These are phyloP conservation scores for Triticum aestivum DNA, from an alignment of 176 grass and related monocot genomes.

Conservation along the genomic window DNA sequence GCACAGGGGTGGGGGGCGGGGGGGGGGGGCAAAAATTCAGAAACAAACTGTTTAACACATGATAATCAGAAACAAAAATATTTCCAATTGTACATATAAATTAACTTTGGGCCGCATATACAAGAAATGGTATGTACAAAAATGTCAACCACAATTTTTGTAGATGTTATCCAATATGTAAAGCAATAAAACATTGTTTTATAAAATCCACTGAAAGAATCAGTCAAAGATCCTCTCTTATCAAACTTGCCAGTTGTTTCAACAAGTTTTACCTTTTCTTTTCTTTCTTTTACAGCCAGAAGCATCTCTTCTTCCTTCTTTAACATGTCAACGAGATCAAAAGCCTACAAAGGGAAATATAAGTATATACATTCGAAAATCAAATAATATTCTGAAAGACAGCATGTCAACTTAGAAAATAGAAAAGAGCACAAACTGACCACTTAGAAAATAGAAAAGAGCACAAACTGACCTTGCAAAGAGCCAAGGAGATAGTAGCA, in stretches of 20 bases:
- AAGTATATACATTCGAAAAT: not conserved
- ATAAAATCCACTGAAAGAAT: not conserved
- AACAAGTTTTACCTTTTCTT: constrained; percentile 52
- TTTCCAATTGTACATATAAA: not conserved
- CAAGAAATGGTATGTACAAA: not conserved
- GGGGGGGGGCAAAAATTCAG: too few species aligned
- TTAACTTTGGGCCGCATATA: not conserved
- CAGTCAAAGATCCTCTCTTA: not conserved
- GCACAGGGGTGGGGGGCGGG: not conserved
- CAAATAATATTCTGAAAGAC: not conserved
- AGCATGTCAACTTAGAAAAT: not conserved
- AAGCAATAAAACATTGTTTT: not conserved
- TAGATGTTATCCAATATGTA: not conserved
- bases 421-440: constrained; percentile 42
- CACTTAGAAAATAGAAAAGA: not conserved
- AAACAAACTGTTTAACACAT: not conserved
- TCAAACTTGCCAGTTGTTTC: not conserved
- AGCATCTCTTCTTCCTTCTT: constrained; percentile 93
- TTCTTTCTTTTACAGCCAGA: constrained; percentile 69
- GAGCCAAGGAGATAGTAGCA: constrained; percentile 57
- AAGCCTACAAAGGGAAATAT: constrained; percentile 39
- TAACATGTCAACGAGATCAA: constrained; percentile 94
- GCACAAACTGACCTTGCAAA: constrained; percentile 71
- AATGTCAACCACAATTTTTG: not conserved
- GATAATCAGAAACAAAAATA: not conserved